Base-by-base conservation (phyloP, 129 eudicot species). In the Scalesia atractyloides region DNA sequence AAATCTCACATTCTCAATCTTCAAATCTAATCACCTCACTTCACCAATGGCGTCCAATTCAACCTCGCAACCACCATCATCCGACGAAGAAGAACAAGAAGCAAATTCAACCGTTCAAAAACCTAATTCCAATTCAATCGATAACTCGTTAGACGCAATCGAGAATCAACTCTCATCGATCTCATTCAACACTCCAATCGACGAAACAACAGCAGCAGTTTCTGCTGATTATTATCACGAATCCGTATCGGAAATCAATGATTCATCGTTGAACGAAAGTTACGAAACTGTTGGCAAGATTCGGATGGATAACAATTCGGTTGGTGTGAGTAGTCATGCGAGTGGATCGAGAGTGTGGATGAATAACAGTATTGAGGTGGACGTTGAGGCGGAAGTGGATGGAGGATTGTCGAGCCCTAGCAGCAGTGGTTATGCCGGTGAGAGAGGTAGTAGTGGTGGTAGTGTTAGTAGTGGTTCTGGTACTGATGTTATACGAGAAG, bases 381-480 rank as follows among this genome's bases (percentile, higher is more conserved):
- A 77, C 56, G 74, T 69, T 54, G 75, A 76, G 24, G 74, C 34
- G n/a, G 94, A 80, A 44, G 78, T 46, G 76, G 91, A 86, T 26
- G 84, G 74, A 36, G 73, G 7, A 8, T 69, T 69, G 46, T 36
- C 79, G 60, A 94, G 97, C 72, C 97, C 99, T 16, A 83, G 88
- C 65, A 94, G 99, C 82, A 94, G 99, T 62, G 99, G 99, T 1
- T 94, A 94, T 71, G 99, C 93, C 0, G 99, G 96, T 8, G 99
- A 85, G 82, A 90, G 87, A 67, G 99, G 99, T 20, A 90, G 92
- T 71, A 89, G 89, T 61, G 69, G 83, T 20, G 69, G 83, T 20
- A 79, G 82, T 56, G 82, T 68, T 5, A 70, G 88, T 52, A 84
- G 91, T 70, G 91, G 65, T 5, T 80, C 78, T 50, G 98, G 86